These are phyloP conservation scores for Scleroderma bovista DNA, from an alignment of 768 basidiomycete genomes.

Conservation along the genomic window DNA sequence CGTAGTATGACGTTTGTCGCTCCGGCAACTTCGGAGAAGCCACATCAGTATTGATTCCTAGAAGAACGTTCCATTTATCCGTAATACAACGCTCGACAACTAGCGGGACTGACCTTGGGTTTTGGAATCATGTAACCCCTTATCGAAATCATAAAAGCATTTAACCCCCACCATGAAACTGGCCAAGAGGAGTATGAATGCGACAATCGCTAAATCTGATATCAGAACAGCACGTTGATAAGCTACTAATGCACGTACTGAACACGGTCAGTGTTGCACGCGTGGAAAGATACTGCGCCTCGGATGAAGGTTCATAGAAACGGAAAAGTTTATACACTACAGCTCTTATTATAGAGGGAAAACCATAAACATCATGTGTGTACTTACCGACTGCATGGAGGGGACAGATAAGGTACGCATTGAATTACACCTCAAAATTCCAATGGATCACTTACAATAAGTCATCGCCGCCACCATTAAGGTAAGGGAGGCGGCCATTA, in stretches of 20 bases:
- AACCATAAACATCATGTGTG: not conserved
- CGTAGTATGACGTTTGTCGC: conserved; percentile 45
- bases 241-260: conserved; percentile 42
- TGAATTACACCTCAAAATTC: not conserved
- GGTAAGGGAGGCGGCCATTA: conserved; percentile 66
- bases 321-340: conserved; percentile 82
- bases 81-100: conserved; percentile 15
- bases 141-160: conserved; percentile 79
- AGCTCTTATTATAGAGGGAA: conserved; percentile 1
- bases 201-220: conserved; percentile 52
- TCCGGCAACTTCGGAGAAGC: conserved; percentile 35
- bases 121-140: conserved; percentile 71
- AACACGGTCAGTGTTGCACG: conserved; percentile 76
- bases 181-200: conserved; percentile 67
- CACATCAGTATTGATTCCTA: conserved; percentile 47
- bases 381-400: conserved; percentile 24
- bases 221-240: not conserved
- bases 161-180: conserved; percentile 74
- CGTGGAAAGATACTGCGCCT: conserved; percentile 58
- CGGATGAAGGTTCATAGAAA: conserved; percentile 63
- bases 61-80: conserved; percentile 6
- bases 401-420: conserved; percentile 2
- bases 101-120: conserved; percentile 57
- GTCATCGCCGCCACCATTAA: conserved; percentile 74
- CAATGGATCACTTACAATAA: conserved; percentile 55